Evolutionary conservation across 2,329 filamentous ascomycete species (phyloP).

Genomic region (Cladosporium austrohemisphaericum): DNA sequence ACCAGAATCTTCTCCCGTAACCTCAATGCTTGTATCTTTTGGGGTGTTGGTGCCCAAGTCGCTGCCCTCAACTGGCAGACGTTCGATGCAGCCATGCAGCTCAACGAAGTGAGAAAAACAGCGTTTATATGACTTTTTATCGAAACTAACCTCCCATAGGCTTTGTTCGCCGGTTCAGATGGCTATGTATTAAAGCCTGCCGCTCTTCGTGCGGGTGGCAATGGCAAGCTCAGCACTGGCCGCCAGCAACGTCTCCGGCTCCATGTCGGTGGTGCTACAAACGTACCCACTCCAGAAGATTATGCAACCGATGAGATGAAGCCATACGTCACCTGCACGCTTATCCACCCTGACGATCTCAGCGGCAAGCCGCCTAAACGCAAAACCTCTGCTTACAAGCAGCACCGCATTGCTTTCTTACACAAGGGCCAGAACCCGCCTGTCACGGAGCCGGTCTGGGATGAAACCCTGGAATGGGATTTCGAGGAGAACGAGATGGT

Average conservation of each 20-base stretch:
- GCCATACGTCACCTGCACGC: conserved; percentile 63
- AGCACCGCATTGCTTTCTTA: conserved; percentile 56
- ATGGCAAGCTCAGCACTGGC: conserved; percentile 47
- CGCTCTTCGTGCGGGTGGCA: conserved; percentile 55
- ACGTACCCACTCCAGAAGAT: conserved; percentile 54
- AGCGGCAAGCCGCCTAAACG: conserved; percentile 53
- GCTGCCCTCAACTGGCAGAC: conserved; percentile 69
- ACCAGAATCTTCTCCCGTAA: conserved; percentile 65
- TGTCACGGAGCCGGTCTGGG: conserved; percentile 60
- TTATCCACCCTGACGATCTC: conserved; percentile 56
- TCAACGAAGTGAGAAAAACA: conserved; percentile 55
- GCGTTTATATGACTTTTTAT: too few relatives aligned
- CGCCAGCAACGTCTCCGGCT: conserved; percentile 53
- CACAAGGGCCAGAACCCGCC: conserved; percentile 59
- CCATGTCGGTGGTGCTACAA: conserved; percentile 60
- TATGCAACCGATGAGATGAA: conserved; percentile 53
- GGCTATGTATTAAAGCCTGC: conserved; percentile 65
- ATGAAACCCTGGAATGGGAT: conserved; percentile 64
- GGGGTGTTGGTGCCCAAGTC: conserved; percentile 65
- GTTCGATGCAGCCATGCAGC: conserved; percentile 62
- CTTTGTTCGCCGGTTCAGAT: conserved; percentile 61
- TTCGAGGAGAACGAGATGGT: conserved; percentile 64
- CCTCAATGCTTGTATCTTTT: conserved; percentile 60
- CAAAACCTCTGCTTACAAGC: conserved; percentile 60
- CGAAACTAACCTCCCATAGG: too few relatives aligned